Conservation (phyloP, 352 stramenopile genomes). For the Globisporangium polare region DNA sequence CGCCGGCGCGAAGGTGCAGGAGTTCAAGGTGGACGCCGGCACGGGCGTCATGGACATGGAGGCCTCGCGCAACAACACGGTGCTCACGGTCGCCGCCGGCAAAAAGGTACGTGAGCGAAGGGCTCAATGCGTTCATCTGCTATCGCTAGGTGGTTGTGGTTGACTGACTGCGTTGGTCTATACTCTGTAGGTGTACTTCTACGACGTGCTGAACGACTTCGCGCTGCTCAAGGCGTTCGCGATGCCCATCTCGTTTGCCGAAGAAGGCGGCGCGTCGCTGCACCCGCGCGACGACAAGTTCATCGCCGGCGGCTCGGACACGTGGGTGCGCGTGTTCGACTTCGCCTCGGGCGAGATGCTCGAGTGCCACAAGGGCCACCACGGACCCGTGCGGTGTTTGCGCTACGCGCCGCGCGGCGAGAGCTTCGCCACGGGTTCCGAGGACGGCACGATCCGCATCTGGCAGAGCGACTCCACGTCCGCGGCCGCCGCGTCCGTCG, state of each 20-base stretch:
- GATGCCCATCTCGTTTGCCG: slow-evolving; percentile 89
- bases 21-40: slow-evolving; percentile 66
- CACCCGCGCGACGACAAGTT: slow-evolving; percentile 83
- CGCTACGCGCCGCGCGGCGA: slow-evolving; percentile 92
- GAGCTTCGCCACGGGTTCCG: slow-evolving; percentile 94
- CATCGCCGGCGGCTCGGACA: slow-evolving; percentile 92
- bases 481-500: slow-evolving; percentile 55
- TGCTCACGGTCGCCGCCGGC: slow-evolving; percentile 91
- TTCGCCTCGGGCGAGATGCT: slow-evolving; percentile 88
- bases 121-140: no score
- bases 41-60: slow-evolving; percentile 85
- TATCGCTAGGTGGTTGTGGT: background rate
- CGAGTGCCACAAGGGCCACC: slow-evolving; percentile 97
- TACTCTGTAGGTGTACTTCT: slow-evolving; percentile 88
- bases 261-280: slow-evolving; percentile 89
- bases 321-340: slow-evolving; percentile 97
- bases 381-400: slow-evolving; percentile 96
- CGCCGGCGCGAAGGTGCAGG: slow-evolving; percentile 26
- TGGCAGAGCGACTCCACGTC: slow-evolving; percentile 88
- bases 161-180: background rate
- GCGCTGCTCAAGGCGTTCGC: slow-evolving; percentile 62
- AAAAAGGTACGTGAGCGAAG: slow-evolving; percentile 50
- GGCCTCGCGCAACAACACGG: slow-evolving; percentile 47
- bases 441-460: slow-evolving; percentile 98
- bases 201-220: slow-evolving; percentile 73